Base-by-base conservation (phyloP, 345 rosid species). In the Erucastrum elatum region DNA sequence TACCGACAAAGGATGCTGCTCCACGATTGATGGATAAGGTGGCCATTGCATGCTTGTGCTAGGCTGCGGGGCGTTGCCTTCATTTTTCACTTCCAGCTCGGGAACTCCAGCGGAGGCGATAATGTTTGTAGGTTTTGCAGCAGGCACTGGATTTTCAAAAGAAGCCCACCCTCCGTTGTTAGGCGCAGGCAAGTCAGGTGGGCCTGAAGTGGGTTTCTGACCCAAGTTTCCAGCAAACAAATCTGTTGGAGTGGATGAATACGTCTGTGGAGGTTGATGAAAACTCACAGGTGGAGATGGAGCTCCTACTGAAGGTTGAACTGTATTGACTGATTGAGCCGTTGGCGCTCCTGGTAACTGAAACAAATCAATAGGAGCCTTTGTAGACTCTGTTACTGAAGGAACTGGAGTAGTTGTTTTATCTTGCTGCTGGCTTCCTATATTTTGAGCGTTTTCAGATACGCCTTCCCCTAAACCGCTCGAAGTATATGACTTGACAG, bases 151-250 rank as follows among this genome's bases (percentile, higher is more conserved):
- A 35, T 82, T 86, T 74, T 91, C 97, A 86, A 95, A 95, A 59
- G 93, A 93, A 41, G 98, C 97, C 98, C 98, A 95, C 75, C 96
- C 98, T 79, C 88, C 91, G 77, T 88, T 84, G 76, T 85, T 86
- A 33, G 93, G 76, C 4, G 65, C 64, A 55, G 87, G 53, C 27
- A 81, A 74, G 65, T 85, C 89, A 51, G 74, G 68, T 26, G 72
- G 71, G 74, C 74, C 77, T 15, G 81, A n/a, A 76, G 74, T 71
- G 65, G 88, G 72, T 60, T 79, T 88, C 64, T 86, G 94, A 80
- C 82, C 82, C 34, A 75, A 17, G 82, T 73, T 78, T 60, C 77
- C 85, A 80, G 82, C 76, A 84, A 90, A 82, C 66, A 89, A 85
- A 75, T 88, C 88, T 69, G 88, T 27, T 62, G 90, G 77, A 31